Conservation (phyloP, 179 eudicot genomes). For the Dionaea muscipula region DNA sequence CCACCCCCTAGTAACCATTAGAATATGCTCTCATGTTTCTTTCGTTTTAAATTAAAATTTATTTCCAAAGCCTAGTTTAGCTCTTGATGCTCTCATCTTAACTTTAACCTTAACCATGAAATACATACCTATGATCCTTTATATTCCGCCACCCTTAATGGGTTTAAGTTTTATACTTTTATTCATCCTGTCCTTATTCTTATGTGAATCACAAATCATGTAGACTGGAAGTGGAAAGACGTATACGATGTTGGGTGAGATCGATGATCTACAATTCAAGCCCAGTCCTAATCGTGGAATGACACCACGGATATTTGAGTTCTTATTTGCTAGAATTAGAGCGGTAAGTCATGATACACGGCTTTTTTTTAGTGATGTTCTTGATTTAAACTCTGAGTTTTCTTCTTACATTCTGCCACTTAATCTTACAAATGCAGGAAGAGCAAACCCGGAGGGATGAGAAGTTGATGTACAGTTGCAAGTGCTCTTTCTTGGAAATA, state of each 20-base stretch:
- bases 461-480: conserved; percentile 68
- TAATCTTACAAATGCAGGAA: conserved; percentile 37
- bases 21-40: too few relatives aligned
- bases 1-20: too few relatives aligned
- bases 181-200: conserved; percentile 1
- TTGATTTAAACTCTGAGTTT: conserved; percentile 1
- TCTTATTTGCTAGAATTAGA: conserved; percentile 93
- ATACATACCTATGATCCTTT: too few relatives aligned
- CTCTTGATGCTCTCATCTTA: too few relatives aligned
- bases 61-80: too few relatives aligned
- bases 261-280: conserved; percentile 59
- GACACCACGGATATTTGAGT: conserved; percentile 95
- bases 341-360: conserved; percentile 38
- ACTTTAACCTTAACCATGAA: too few relatives aligned
- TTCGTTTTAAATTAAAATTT: too few relatives aligned
- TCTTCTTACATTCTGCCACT: background rate
- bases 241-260: conserved; percentile 92
- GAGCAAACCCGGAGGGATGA: conserved; percentile 95
- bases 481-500: conserved; percentile 93
- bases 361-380: conserved; percentile 6
- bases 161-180: background rate
- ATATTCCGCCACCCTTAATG: too few relatives aligned
- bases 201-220: conserved; percentile 7
- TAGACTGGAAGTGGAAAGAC: conserved; percentile 99
- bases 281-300: conserved; percentile 86